Percentiles rank a stretch among this genome's conserved stretches.
phyloP scores from a whole-genome alignment of 768 basidiomycete species.

The Boletellus sp. region DNA sequence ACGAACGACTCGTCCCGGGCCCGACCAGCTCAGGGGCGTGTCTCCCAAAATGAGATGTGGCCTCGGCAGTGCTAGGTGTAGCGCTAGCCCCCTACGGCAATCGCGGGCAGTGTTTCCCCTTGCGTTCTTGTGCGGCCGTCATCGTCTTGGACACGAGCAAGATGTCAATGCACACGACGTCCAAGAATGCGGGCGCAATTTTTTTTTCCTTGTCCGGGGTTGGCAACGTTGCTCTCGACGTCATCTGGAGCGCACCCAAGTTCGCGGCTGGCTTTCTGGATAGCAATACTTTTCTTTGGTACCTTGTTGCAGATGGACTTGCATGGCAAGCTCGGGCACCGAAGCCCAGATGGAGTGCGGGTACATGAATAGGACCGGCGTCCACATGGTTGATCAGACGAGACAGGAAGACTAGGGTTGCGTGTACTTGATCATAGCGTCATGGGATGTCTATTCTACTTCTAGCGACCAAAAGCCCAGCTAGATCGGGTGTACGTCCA shows the following conservation, averaged over 20 bases:
- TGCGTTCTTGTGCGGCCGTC: slow-evolving; percentile 36
- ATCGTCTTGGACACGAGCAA: neutral
- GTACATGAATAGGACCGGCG: slow-evolving; percentile 37
- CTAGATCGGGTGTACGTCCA: neutral
- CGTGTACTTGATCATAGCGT: too few relatives aligned
- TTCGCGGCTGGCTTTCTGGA: slow-evolving; percentile 34
- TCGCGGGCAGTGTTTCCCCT: slow-evolving; percentile 42
- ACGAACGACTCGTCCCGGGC: slow-evolving; percentile 36
- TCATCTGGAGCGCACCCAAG: slow-evolving; percentile 38
- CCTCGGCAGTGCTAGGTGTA: slow-evolving; percentile 41
- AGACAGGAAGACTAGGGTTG: neutral
- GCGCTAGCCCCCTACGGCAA: slow-evolving; percentile 33
- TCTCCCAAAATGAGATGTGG: slow-evolving; percentile 39
- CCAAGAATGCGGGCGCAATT: slow-evolving; percentile 44
- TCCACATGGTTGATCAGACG: slow-evolving; percentile 1
- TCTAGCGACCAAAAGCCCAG: neutral
- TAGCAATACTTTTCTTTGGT: too few relatives aligned
- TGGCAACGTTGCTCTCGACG: slow-evolving; percentile 35
- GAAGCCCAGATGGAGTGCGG: slow-evolving; percentile 39
- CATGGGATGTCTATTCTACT: neutral
- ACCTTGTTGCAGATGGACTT: slow-evolving; percentile 4
- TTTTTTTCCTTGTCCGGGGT: slow-evolving; percentile 47
- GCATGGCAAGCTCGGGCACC: slow-evolving; percentile 42
- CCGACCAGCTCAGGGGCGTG: slow-evolving; percentile 36
- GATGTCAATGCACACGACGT: slow-evolving; percentile 30